Base-by-base conservation (phyloP, 2,329 filamentous ascomycete species). In the Aspergillus hortae region DNA sequence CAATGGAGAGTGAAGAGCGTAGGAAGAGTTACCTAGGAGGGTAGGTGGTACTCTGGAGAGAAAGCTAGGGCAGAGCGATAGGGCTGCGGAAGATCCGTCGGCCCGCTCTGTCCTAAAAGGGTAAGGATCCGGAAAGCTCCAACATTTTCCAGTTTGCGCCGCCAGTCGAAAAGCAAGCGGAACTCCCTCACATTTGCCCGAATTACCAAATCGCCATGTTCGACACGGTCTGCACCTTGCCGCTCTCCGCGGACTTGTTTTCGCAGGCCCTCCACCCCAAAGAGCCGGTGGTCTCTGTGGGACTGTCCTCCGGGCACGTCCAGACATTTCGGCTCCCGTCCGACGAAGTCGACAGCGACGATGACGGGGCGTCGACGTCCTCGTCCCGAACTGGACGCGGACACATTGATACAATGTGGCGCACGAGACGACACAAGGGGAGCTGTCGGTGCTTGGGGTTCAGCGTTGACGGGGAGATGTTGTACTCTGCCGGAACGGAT, bases 191-290 rank as follows among this genome's bases (percentile, higher is more conserved):
- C 19, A 14, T 11, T 33, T 41, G 44, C 42, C 42, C 17, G n/a
- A 50, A 48, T 42, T 35, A 25, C 30, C 6, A 50, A 12, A 11
- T 38, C 48, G 61, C 57, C 64, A 95, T 95, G 90, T 90, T 95
- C 67, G 91, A 96, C 72, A 95, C 90, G 59, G 82, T 95, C 59
- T 96, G 92, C 79, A 90, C 89, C 23, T 83, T 97, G 43, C 91
- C 92, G 57, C 84, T 97, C 44, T 82, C 83, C 52, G 83, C 89
- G 52, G 94, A 97, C 66, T 80, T 99, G 63, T 97, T 99, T 75
- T 75, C 90, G 1, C 91, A 95, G 71, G 88, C 87, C 11, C 77
- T 96, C 17, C 94, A 99, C 68, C 92, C 94, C 1, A 82, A 80
- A 1, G 85, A 92, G 68, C 90, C 92, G 12, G 76, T 99, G 46